Percentiles rank a stretch among this genome's conserved stretches.
Evolutionary conservation across 495 filamentous ascomycete genomes (phyloP).

Genomic region (Xylaria intraflava): DNA sequence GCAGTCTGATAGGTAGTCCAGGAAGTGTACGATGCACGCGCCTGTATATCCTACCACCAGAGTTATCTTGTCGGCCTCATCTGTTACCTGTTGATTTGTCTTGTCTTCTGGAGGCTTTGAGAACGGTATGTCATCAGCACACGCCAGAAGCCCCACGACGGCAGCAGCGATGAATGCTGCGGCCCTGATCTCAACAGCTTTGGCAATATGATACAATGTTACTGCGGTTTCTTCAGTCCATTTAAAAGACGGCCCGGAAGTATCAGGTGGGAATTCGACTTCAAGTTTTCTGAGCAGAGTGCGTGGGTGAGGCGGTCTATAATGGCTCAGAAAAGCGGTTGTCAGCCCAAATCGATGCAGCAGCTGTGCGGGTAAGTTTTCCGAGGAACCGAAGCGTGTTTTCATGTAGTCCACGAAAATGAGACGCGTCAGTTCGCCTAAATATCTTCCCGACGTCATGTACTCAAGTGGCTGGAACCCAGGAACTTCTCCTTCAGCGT

Average conservation of each 20-base stretch:
- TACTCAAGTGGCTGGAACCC: slow-evolving; percentile 86
- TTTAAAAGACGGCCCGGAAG: slow-evolving; percentile 37
- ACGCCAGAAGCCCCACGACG: slow-evolving; percentile 59
- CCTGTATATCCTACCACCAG: slow-evolving; percentile 73
- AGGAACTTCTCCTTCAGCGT: slow-evolving; percentile 58
- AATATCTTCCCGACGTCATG: slow-evolving; percentile 77
- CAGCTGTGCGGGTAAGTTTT: slow-evolving; percentile 54
- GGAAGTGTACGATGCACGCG: slow-evolving; percentile 71
- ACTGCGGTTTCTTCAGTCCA: slow-evolving; percentile 56
- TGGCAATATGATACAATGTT: slow-evolving; percentile 54
- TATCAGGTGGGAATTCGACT: slow-evolving; percentile 45
- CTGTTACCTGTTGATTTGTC: slow-evolving; percentile 3
- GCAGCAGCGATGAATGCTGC: slow-evolving; percentile 67
- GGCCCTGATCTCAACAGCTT: slow-evolving; percentile 59
- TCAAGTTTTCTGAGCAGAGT: slow-evolving; percentile 47
- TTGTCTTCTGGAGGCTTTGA: slow-evolving; percentile 8
- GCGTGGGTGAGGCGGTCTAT: slow-evolving; percentile 46
- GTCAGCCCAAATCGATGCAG: slow-evolving; percentile 57
- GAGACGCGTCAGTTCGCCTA: slow-evolving; percentile 74
- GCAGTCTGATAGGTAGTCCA: slow-evolving; percentile 62
- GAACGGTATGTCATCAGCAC: slow-evolving; percentile 55
- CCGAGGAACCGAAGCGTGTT: slow-evolving; percentile 30
- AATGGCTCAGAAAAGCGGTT: slow-evolving; percentile 64
- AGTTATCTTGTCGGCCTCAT: slow-evolving; percentile 38
- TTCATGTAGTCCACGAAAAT: slow-evolving; percentile 62